Evolutionary conservation across 805 yeast species (phyloP).

Genomic region (Candida xiaguanensis): DNA sequence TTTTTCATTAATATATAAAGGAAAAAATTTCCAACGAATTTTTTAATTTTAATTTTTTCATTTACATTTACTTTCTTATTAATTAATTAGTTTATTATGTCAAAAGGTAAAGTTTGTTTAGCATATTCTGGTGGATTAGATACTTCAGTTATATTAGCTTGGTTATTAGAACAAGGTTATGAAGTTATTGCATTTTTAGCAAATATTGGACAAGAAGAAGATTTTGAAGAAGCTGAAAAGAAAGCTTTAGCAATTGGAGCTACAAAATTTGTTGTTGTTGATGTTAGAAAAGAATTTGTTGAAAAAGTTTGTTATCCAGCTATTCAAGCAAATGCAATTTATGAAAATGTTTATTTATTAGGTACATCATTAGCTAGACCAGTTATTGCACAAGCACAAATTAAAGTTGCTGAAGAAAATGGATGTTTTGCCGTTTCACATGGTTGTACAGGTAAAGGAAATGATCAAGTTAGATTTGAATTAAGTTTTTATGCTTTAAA

Average conservation of each 20-base stretch:
- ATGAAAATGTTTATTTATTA: constrained; percentile 92
- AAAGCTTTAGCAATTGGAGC: constrained; percentile 98
- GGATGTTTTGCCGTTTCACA: constrained; percentile 98
- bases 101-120: constrained; percentile 97
- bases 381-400: constrained; percentile 97
- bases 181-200: constrained; percentile 99
- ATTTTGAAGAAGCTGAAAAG: constrained; percentile 93
- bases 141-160: constrained; percentile 95
- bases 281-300: constrained; percentile 92
- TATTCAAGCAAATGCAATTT: constrained; percentile 94
- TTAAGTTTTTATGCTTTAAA: constrained; percentile 94
- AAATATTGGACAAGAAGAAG: constrained; percentile 99
- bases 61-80: neutral
- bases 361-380: constrained; percentile 99
- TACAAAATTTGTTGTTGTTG: constrained; percentile 88
- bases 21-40: constrained; percentile 4
- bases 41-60: constrained; percentile 1
- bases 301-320: constrained; percentile 94
- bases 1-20: neutral
- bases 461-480: constrained; percentile 98
- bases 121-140: constrained; percentile 99
- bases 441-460: constrained; percentile 99
- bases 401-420: constrained; percentile 92
- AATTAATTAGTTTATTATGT: constrained; percentile 51
- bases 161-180: constrained; percentile 97